Conservation (phyloP, 2,329 filamentous ascomycete species). For the Nemania abortiva region DNA sequence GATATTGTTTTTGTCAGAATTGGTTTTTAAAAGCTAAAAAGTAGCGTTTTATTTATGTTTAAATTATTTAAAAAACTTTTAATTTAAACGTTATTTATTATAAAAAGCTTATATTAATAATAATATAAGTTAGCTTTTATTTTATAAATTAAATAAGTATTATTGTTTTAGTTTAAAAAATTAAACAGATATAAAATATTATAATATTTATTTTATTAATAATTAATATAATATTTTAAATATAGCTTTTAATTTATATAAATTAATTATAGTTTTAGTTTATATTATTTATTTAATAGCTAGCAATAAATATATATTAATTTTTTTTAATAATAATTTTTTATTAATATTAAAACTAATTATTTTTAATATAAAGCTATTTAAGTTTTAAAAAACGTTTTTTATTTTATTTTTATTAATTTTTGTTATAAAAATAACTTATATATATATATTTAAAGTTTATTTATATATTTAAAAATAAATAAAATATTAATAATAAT, state of each 20-base stretch:
- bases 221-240: neutral
- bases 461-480: no score
- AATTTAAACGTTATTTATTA: conserved; percentile 70
- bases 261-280: neutral
- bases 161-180: conserved; percentile 70
- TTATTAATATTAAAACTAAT: no score
- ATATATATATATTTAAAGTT: no score
- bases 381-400: no score
- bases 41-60: conserved; percentile 61
- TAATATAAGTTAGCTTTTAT: conserved; percentile 50
- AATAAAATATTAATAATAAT: no score
- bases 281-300: conserved; percentile 57
- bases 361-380: no score
- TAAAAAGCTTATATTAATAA: conserved; percentile 6
- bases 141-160: conserved; percentile 52
- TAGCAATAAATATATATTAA: conserved; percentile 65
- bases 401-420: no score
- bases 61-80: conserved; percentile 66
- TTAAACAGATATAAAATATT: conserved; percentile 65
- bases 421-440: no score
- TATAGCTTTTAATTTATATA: no score
- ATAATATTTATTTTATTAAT: conserved; percentile 8
- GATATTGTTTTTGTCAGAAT: conserved; percentile 7
- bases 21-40: neutral
- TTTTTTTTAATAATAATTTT: conserved; percentile 67